A percentile compares a stretch with the other conserved stretches of the same genome.
Conservation (phyloP, 2,329 filamentous ascomycete species). For the Xenosphaeropsis pyriputrescens region DNA sequence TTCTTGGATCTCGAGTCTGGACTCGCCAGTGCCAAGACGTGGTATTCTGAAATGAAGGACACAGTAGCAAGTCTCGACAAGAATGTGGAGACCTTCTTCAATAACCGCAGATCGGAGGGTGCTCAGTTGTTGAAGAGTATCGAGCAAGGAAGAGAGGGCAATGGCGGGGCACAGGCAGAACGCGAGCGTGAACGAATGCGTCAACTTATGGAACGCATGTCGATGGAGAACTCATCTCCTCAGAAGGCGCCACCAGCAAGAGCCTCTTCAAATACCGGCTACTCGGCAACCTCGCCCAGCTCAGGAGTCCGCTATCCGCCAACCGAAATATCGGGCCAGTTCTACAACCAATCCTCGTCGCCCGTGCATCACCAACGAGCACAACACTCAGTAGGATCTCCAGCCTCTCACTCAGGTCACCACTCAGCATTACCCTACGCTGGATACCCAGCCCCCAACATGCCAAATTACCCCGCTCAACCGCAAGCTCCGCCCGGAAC, state of each 20-base stretch:
- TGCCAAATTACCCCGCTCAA: conserved; percentile 26
- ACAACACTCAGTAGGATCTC: conserved; percentile 8
- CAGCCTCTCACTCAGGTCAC: conserved; percentile 20
- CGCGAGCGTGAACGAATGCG: conserved; percentile 74
- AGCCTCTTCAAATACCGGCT: conserved; percentile 20
- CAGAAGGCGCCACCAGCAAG: conserved; percentile 15
- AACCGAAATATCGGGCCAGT: conserved; percentile 39
- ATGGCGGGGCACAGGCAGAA: conserved; percentile 35
- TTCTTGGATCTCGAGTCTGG: conserved; percentile 84
- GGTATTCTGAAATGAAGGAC: conserved; percentile 93
- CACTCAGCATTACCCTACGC: conserved; percentile 23
- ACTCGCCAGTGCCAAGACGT: conserved; percentile 73
- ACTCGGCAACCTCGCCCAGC: conserved; percentile 20
- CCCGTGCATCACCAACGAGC: conserved; percentile 20
- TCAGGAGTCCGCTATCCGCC: conserved; percentile 31
- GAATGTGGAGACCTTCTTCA: conserved; percentile 95
- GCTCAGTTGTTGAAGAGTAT: conserved; percentile 81
- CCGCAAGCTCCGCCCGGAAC: conserved; percentile 32
- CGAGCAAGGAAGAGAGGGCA: conserved; percentile 17
- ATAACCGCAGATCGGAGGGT: conserved; percentile 83
- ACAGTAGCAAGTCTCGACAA: conserved; percentile 84
- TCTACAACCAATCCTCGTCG: conserved; percentile 41
- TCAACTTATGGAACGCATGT: conserved; percentile 90
- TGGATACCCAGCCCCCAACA: conserved; percentile 13
- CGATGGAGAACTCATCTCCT: conserved; percentile 49